A percentile compares a stretch with the other conserved stretches of the same genome.
Evolutionary conservation across 768 basidiomycete species (phyloP).

Genomic region (Psilocybe cyanescens): DNA sequence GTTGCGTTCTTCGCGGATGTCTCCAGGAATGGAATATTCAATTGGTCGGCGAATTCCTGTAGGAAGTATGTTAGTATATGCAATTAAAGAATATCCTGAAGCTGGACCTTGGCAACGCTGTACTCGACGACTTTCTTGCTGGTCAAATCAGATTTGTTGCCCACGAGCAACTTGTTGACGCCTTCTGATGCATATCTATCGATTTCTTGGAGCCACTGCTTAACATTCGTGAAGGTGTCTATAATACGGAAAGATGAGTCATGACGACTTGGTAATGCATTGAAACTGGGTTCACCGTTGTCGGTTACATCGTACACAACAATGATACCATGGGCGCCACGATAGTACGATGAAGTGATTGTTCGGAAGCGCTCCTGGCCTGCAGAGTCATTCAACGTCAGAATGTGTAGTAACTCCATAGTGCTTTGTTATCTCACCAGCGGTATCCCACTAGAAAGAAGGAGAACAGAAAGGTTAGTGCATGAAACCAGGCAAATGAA

Average conservation of each 20-base stretch:
- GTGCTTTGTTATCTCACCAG: slow-evolving; percentile 54
- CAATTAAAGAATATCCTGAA: not conserved
- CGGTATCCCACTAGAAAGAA: slow-evolving; percentile 89
- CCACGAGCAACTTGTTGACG: slow-evolving; percentile 97
- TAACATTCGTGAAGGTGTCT: slow-evolving; percentile 96
- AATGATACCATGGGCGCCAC: slow-evolving; percentile 97
- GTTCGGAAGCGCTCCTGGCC: slow-evolving; percentile 99
- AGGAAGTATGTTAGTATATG: slow-evolving; percentile 5
- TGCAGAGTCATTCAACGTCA: slow-evolving; percentile 28
- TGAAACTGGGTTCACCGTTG: slow-evolving; percentile 57
- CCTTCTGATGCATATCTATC: slow-evolving; percentile 97
- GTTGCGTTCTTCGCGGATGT: slow-evolving; percentile 99
- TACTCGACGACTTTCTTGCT: slow-evolving; percentile 96
- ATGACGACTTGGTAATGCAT: not conserved
- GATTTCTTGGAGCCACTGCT: slow-evolving; percentile 94
- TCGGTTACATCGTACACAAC: slow-evolving; percentile 99
- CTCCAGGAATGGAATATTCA: slow-evolving; percentile 94
- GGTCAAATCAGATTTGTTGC: slow-evolving; percentile 98
- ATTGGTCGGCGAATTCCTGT: slow-evolving; percentile 94
- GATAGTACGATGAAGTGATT: slow-evolving; percentile 99
- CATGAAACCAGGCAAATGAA: not conserved
- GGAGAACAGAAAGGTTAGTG: slow-evolving; percentile 30
- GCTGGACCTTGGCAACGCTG: slow-evolving; percentile 76
- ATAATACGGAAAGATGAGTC: not conserved
- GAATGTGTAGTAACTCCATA: not conserved